Evolutionary conservation across 2,329 filamentous ascomycete genomes (phyloP), one percentile per base, ranked within the genome.

Genomic region (Curvularia lunata): DNA sequence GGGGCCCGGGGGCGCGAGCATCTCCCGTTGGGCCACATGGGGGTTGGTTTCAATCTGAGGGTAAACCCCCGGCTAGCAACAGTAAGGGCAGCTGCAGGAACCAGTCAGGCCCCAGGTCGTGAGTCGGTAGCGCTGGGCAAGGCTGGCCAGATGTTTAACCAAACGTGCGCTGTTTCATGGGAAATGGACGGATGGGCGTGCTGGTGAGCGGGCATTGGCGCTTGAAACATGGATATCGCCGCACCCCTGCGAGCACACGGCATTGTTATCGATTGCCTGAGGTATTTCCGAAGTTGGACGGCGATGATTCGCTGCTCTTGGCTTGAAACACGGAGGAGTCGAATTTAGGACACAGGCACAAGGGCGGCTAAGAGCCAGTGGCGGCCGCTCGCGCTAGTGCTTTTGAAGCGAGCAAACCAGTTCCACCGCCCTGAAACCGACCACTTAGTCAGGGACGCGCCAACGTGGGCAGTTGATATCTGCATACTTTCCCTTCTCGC

Each of bases 161-260:
- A 66, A 53, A 60, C 59, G 30, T 28, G 51, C 45, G 51, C 49
- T 66, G 70, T 73, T 73, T 73, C 69, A 72, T 56, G 64, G 68
- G 61, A 72, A 71, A 68, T 59, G 58, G 48, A 65, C 58, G 65
- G 65, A 64, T 61, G 55, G 58, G 48, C 59, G 51, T 47, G 58
- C 48, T 58, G 58, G 56, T 43, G 51, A 57, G 32, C 57, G 54
- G 52, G 52, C 51, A 47, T 58, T 65, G 61, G 62, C 52, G 66
- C 56, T 52, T 71, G 66, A 71, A 71, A 69, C 70, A 63, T 59
- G 47, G 50, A 64, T 56, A 54, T 52, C 42, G 37, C 50, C 43
- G 37, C 32, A 66, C 60, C 58, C 63, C 56, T 50, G 48, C 38
- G 48, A 30, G 30, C 52, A 61, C 41, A 57, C 60, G 58, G 55